phyloP scores from a whole-genome alignment of 805 yeast genomes.

The Myxozyma mucilagina region DNA sequence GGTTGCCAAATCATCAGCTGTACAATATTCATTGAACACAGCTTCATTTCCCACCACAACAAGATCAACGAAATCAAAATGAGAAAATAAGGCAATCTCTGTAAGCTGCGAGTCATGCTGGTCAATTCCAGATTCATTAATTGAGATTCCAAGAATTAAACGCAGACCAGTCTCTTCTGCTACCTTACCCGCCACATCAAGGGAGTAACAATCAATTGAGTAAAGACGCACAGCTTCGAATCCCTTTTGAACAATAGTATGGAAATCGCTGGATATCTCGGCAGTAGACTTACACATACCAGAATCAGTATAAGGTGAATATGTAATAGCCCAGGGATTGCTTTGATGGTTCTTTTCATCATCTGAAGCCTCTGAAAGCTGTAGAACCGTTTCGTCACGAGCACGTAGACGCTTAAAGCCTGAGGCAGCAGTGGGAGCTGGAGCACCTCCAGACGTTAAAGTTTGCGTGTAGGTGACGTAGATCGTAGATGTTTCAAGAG shows the following conservation, averaged over 20 bases:
- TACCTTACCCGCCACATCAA: constrained; percentile 50
- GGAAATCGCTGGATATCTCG: constrained; percentile 60
- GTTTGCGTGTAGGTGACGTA: constrained; percentile 25
- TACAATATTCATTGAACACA: constrained; percentile 59
- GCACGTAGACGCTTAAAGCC: not conserved
- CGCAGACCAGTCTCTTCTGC: constrained; percentile 47
- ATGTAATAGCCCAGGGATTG: constrained; percentile 41
- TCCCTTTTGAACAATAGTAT: constrained; percentile 58
- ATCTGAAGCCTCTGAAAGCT: not conserved
- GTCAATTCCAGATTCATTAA: constrained; percentile 60
- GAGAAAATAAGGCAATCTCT: constrained; percentile 53
- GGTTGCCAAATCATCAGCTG: constrained; percentile 59
- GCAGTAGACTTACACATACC: constrained; percentile 62
- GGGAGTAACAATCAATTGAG: constrained; percentile 81
- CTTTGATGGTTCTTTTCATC: constrained; percentile 3
- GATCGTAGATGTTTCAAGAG: constrained; percentile 1
- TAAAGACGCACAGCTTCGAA: constrained; percentile 71
- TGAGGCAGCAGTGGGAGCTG: not conserved
- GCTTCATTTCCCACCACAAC: constrained; percentile 91
- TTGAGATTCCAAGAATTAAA: constrained; percentile 87
- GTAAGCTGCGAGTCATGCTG: constrained; percentile 50
- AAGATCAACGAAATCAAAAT: constrained; percentile 70
- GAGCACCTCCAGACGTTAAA: constrained; percentile 1
- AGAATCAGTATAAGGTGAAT: constrained; percentile 59
- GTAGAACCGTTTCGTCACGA: constrained; percentile 7